Evolutionary conservation across 768 basidiomycete genomes (phyloP), one percentile per base, ranked within the genome.

Genomic region (Ramaria rubella): DNA sequence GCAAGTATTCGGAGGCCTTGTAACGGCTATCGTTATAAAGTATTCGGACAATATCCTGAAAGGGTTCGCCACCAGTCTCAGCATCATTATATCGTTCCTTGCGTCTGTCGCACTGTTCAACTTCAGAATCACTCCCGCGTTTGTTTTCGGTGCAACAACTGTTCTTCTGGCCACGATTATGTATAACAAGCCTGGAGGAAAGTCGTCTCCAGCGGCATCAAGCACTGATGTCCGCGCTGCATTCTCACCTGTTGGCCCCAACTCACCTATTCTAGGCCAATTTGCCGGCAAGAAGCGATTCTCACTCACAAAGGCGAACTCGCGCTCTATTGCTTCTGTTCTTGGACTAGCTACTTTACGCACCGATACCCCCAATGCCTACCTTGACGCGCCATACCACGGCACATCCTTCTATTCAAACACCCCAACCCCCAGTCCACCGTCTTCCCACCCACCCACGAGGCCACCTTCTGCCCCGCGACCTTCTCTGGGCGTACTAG

Each of bases 21-120:
- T 96, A 62, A 96, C 94, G 5, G 94, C 94, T 2, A 73, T 95
- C 70, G 94, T 95, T 36, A 95, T 95, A 79, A 90, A 94, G 67
- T 94, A 94, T 68, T 85, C 89, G 46, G 90, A 91, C 69, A 94
- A 94, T 70, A 89, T 87, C 61, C 76, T 88, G 68, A 93, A 94
- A 72, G 95, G 95, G 31, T 97, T 98, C 66, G 95, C 95, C 11
- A 97, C 95, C 4, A 90, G 87, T 60, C 76, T 98, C 59, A 89
- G 87, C 71, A 97, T 97, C 69, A 85, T 97, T 66, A 82, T 97
- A 59, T 94, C 93, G 24, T 98, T 96, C 81, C 76, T 94, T 55
- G 93, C 89, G 2, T 93, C 90, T 4, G 86, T 96, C 52, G 83
- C 83, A 21, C 82, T 97, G 34, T 97, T 98, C 78, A 75, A 88